Percentiles rank a stretch among this genome's conserved stretches.
Evolutionary conservation across 2,329 filamentous ascomycete genomes (phyloP).

Genomic region (Aspergillus udagawae): DNA sequence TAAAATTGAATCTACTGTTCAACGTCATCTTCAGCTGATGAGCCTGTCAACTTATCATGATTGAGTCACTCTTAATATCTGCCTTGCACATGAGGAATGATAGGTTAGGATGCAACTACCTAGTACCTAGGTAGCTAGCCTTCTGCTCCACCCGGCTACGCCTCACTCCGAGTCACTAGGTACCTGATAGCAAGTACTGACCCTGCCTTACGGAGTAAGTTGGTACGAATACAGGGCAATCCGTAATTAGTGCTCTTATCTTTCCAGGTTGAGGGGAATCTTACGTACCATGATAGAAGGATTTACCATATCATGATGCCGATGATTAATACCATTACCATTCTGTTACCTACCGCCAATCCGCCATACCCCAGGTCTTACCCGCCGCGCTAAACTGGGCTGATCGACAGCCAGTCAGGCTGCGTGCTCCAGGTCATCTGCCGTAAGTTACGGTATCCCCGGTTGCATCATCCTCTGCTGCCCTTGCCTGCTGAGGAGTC

Average conservation of each 20-base stretch:
- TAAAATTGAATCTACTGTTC: not conserved
- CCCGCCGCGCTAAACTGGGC: constrained; percentile 15
- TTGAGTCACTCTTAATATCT: not conserved
- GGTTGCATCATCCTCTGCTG: constrained; percentile 33
- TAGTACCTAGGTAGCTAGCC: not conserved
- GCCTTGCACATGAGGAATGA: not conserved
- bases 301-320: constrained; percentile 2
- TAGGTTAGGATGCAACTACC: not conserved
- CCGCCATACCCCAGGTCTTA: constrained; percentile 16
- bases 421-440: constrained; percentile 18
- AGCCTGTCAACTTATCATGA: not conserved
- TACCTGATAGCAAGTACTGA: no score
- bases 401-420: constrained; percentile 21
- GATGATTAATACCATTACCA: constrained; percentile 4
- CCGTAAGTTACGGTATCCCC: constrained; percentile 24
- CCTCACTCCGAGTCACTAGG: not conserved
- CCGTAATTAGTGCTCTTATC: not conserved
- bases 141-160: not conserved
- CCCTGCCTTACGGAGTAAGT: not conserved
- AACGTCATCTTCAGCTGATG: not conserved
- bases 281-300: not conserved
- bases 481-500: constrained; percentile 20
- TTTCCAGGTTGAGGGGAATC: not conserved
- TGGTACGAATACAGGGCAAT: not conserved
- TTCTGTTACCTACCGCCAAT: constrained; percentile 12